Evolutionary conservation across 352 stramenopile species (phyloP), one percentile per base, ranked within the genome.

Genomic region (Phytophthora pistaciae): DNA sequence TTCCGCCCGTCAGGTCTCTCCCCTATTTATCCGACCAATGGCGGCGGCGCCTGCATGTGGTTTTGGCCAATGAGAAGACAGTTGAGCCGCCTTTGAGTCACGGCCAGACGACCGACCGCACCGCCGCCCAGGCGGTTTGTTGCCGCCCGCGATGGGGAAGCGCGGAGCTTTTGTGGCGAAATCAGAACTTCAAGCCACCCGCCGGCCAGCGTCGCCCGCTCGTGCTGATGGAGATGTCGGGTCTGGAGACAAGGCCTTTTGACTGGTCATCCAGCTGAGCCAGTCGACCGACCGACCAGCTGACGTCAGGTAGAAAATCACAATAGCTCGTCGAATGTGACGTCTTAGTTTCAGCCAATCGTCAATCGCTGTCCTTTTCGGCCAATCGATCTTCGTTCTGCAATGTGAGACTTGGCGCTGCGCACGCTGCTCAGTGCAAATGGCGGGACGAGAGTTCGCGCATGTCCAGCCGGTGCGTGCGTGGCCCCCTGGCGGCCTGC

Each of bases 381-480:
- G 27, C 70, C 65, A 76, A 75, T 77, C 25, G 31, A 66, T 64
- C 16, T 40, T 69, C 44, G 27, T 13, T 44, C 38, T 44, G 38
- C 38, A 44, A 18, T 18, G 48, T 20, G n/a, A 23, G 18, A 49
- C 42, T 44, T n/a, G 23, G n/a, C 14, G 14, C 11, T 21, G 33
- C 33, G 4, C 13, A 38, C 58, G 60, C 18, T 68, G 16, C 38
- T n/a, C 38, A n/a, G 38, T 67, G 52, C 60, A 61, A 71, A 82
- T 82, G 77, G 83, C 83, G 48, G 81, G 75, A 27, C 83, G 87
- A 56, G 87, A 94, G 61, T 94, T 94, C 70, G 85, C 84, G 59
- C 87, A 94, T 74, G 75, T 94, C 52, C 87, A 92, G 77, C 84
- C 80, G 64, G 87, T 94, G 74, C 64, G 75, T 81, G 54, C 52